Percentiles rank a stretch among this genome's conserved stretches.
These are phyloP conservation scores for Lenzites betulinus DNA, from an alignment of 768 basidiomycete species.

Conservation along the genomic window DNA sequence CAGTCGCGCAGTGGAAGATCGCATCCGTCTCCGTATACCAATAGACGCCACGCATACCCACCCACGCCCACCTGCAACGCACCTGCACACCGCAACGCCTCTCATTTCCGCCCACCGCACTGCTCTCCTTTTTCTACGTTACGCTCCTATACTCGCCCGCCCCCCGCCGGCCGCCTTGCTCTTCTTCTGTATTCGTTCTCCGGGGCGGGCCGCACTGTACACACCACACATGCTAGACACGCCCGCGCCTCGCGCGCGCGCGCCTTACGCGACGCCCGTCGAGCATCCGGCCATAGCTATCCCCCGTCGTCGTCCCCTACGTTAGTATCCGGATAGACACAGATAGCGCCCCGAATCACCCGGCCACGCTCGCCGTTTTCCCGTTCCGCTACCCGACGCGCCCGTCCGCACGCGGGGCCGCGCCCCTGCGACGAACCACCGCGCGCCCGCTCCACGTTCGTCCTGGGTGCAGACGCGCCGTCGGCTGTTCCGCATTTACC, in stretches of 20 bases:
- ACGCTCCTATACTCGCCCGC: conserved; percentile 11
- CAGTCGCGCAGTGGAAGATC: conserved; percentile 59
- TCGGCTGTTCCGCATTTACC: neutral
- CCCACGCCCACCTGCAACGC: neutral
- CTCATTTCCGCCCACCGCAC: neutral
- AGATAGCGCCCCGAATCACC: neutral
- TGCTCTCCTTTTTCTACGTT: conserved; percentile 5
- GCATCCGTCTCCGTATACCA: conserved; percentile 59
- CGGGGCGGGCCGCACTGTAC: conserved; percentile 9
- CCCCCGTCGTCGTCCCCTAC: neutral
- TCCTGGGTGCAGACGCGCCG: conserved; percentile 9
- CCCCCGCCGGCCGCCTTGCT: conserved; percentile 1
- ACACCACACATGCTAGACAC: neutral
- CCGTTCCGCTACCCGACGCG: neutral
- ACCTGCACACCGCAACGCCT: neutral
- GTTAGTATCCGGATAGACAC: neutral
- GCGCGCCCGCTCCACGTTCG: neutral
- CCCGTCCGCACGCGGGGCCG: conserved; percentile 10
- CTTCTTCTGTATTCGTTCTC: neutral
- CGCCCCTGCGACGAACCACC: neutral
- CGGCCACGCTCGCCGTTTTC: no score
- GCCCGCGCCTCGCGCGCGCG: neutral
- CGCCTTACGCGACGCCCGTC: conserved; percentile 7
- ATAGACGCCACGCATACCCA: conserved; percentile 20
- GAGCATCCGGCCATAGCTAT: neutral